Conservation (phyloP, 352 stramenopile species). For the Phytophthora pluvialis region DNA sequence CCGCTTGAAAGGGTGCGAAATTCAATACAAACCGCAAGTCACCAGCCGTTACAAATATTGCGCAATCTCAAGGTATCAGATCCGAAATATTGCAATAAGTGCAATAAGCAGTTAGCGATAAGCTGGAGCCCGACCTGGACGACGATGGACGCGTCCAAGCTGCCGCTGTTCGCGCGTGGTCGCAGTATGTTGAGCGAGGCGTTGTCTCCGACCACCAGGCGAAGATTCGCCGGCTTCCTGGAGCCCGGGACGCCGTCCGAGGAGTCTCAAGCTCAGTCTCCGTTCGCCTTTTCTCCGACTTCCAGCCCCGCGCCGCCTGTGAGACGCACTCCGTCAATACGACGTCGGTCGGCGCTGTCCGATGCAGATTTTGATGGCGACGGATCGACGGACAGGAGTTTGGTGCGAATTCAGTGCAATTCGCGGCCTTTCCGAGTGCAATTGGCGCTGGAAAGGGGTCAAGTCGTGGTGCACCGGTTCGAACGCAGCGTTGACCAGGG, state of each 20-base stretch:
- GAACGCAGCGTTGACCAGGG: slow-evolving; percentile 32
- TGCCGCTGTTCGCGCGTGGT: slow-evolving; percentile 40
- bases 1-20: slow-evolving; percentile 14
- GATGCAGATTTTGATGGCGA: slow-evolving; percentile 24
- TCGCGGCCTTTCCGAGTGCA: slow-evolving; percentile 57
- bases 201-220: slow-evolving; percentile 57
- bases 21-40: slow-evolving; percentile 28
- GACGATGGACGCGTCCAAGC: slow-evolving; percentile 30
- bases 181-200: slow-evolving; percentile 61
- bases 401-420: slow-evolving; percentile 58
- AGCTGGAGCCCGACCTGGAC: background rate
- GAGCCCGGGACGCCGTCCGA: slow-evolving; percentile 20
- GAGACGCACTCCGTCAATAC: slow-evolving; percentile 23
- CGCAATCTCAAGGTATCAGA: slow-evolving; percentile 12
- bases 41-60: slow-evolving; percentile 25
- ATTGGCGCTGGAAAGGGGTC: slow-evolving; percentile 44
- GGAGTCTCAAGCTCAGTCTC: slow-evolving; percentile 6
- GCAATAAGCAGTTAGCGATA: background rate
- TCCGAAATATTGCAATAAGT: background rate
- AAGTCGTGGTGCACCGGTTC: slow-evolving; percentile 63
- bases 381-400: slow-evolving; percentile 20
- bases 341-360: slow-evolving; percentile 35
- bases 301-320: slow-evolving; percentile 13
- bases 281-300: slow-evolving; percentile 24
- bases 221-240: slow-evolving; percentile 60